Percentiles rank a stretch among this genome's conserved stretches.
phyloP scores from a whole-genome alignment of 2,329 filamentous ascomycete genomes.

The Fusarium subtropicale region DNA sequence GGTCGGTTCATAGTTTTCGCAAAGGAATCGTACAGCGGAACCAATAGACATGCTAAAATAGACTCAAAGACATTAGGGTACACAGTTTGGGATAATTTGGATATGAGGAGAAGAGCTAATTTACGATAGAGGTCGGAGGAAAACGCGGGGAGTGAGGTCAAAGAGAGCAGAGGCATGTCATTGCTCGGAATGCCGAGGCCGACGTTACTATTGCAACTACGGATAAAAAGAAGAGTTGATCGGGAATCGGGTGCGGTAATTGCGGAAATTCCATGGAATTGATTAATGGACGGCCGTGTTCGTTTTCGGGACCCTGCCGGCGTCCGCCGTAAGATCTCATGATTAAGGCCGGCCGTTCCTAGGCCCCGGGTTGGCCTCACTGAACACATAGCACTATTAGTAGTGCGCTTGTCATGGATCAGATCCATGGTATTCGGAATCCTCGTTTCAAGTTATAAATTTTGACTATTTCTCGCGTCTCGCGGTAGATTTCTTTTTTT shows the following conservation, averaged over 20 bases:
- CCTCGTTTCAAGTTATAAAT: neutral
- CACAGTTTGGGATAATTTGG: neutral
- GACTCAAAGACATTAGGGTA: slow-evolving; percentile 23
- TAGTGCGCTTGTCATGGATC: neutral
- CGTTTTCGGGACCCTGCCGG: slow-evolving; percentile 44
- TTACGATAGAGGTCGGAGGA: slow-evolving; percentile 1
- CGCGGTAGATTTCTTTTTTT: neutral
- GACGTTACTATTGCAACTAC: neutral
- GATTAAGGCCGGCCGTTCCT: slow-evolving; percentile 16
- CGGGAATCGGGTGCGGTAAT: slow-evolving; percentile 31
- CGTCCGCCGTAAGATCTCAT: slow-evolving; percentile 26
- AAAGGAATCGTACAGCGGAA: slow-evolving; percentile 4
- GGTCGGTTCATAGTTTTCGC: slow-evolving; percentile 8
- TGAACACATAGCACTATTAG: neutral
- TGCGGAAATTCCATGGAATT: neutral
- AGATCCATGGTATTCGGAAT: neutral
- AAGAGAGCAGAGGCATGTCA: slow-evolving; percentile 16
- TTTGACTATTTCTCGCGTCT: neutral
- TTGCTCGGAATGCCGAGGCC: slow-evolving; percentile 32
- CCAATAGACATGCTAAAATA: neutral
- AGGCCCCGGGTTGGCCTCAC: slow-evolving; percentile 7
- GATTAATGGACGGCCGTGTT: slow-evolving; percentile 32
- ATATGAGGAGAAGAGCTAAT: slow-evolving; percentile 24
- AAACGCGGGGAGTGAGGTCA: slow-evolving; percentile 25
- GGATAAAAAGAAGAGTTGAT: neutral